Conservation (phyloP, 2,329 filamentous ascomycete species). For the Aspergillus flavus region DNA sequence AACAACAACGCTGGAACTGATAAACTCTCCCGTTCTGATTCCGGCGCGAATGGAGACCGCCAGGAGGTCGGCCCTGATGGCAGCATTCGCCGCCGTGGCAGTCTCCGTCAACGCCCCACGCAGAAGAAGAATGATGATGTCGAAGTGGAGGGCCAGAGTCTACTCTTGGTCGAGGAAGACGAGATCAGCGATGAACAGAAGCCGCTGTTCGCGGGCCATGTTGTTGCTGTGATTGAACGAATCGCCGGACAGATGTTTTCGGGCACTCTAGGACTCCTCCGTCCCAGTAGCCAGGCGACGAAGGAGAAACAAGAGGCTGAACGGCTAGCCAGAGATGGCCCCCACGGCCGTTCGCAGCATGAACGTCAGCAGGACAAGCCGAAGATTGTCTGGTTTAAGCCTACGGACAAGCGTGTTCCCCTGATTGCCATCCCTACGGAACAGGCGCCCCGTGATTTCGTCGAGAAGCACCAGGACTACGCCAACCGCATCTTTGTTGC, state of each 20-base stretch:
- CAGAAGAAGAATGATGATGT: conserved; percentile 99
- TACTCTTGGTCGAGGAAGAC: conserved; percentile 95
- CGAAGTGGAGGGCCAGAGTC: conserved; percentile 95
- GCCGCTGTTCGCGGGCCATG: conserved; percentile 92
- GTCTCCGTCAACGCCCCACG: conserved; percentile 91
- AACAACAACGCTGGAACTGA: conserved; percentile 73
- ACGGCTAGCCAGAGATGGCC: conserved; percentile 84
- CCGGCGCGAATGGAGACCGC: conserved; percentile 63
- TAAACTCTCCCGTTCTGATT: conserved; percentile 60
- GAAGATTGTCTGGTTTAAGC: conserved; percentile 99
- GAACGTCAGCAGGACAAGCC: conserved; percentile 91
- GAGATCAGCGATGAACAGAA: conserved; percentile 99
- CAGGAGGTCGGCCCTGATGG: conserved; percentile 69
- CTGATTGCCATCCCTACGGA: conserved; percentile 98
- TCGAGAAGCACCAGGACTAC: conserved; percentile 97
- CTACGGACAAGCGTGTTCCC: conserved; percentile 97
- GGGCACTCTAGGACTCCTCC: conserved; percentile 87
- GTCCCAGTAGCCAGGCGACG: conserved; percentile 95
- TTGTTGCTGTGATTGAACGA: conserved; percentile 96
- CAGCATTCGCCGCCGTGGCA: conserved; percentile 87
- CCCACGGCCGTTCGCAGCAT: conserved; percentile 71
- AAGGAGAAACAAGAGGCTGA: conserved; percentile 99
- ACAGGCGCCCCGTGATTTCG: conserved; percentile 95
- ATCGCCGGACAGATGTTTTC: conserved; percentile 99
- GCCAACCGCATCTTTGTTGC: conserved; percentile 98